Evolutionary conservation across 352 stramenopile species (phyloP).

Genomic region (Globisporangium cylindrosporum): DNA sequence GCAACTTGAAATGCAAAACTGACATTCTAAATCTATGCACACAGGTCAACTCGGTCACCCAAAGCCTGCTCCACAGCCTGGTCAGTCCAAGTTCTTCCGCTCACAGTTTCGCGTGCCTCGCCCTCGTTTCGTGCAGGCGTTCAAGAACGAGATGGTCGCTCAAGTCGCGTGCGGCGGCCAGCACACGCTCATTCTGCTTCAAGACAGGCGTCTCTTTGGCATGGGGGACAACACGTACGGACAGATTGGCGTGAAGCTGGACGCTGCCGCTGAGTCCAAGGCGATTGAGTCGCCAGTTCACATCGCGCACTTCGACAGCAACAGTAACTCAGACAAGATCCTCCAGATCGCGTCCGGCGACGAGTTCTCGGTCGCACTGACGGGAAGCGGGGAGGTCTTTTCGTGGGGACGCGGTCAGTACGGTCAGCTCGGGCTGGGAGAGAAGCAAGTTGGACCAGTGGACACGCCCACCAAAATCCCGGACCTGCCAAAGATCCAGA

Average conservation of each 20-base stretch:
- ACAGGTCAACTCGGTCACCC: constrained; percentile 65
- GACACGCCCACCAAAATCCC: constrained; percentile 53
- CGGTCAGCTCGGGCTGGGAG: constrained; percentile 62
- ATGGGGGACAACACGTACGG: constrained; percentile 78
- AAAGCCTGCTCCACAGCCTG: constrained; percentile 42
- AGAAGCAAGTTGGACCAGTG: constrained; percentile 28
- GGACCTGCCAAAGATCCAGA: constrained; percentile 54
- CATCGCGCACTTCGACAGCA: constrained; percentile 13
- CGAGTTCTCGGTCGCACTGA: constrained; percentile 65
- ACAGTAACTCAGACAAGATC: constrained; percentile 21
- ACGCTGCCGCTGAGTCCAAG: constrained; percentile 29
- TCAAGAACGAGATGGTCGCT: constrained; percentile 50
- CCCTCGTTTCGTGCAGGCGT: constrained; percentile 62
- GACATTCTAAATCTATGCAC: background rate
- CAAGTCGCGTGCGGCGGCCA: constrained; percentile 65
- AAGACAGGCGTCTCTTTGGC: constrained; percentile 55
- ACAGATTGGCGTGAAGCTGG: constrained; percentile 46
- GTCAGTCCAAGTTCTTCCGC: constrained; percentile 79
- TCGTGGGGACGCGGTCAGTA: constrained; percentile 74
- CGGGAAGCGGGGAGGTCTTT: constrained; percentile 47
- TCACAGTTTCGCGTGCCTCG: constrained; percentile 70
- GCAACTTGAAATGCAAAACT: background rate
- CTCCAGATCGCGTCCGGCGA: constrained; percentile 58
- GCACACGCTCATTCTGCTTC: constrained; percentile 67
- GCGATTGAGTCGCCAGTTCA: constrained; percentile 38